phyloP scores from a whole-genome alignment of 352 stramenopile species.

The Pythium sp. region DNA sequence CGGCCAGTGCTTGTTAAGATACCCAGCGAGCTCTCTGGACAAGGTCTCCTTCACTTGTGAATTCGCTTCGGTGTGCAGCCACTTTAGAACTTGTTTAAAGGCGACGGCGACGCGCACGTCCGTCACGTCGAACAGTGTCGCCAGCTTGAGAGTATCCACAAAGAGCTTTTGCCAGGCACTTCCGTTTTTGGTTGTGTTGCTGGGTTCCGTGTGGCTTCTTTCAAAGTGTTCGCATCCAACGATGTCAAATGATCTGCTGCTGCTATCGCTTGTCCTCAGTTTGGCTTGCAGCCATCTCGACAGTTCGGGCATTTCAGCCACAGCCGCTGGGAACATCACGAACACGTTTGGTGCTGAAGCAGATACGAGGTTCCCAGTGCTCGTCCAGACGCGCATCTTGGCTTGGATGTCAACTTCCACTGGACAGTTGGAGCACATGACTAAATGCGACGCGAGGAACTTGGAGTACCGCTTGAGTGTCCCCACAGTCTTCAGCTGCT shows the following conservation, averaged over 20 bases:
- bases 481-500: neutral
- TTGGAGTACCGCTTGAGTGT: slow-evolving; percentile 27
- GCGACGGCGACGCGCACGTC: slow-evolving; percentile 21
- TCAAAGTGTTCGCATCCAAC: slow-evolving; percentile 10
- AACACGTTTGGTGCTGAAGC: slow-evolving; percentile 22
- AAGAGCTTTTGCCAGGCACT: slow-evolving; percentile 32
- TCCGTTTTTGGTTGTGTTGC: slow-evolving; percentile 4
- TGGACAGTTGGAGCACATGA: slow-evolving; percentile 28
- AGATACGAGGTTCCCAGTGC: slow-evolving; percentile 14
- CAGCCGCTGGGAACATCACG: slow-evolving; percentile 27
- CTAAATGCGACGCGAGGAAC: slow-evolving; percentile 37
- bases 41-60: slow-evolving; percentile 28
- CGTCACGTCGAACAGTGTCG: slow-evolving; percentile 34
- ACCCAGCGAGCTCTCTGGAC: slow-evolving; percentile 41
- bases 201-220: neutral
- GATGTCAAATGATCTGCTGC: slow-evolving; percentile 1
- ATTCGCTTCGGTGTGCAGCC: slow-evolving; percentile 43
- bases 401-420: slow-evolving; percentile 26
- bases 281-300: slow-evolving; percentile 26
- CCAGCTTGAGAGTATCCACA: slow-evolving; percentile 38
- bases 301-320: slow-evolving; percentile 22
- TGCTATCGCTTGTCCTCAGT: neutral
- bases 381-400: slow-evolving; percentile 33
- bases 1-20: slow-evolving; percentile 47
- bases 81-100: slow-evolving; percentile 37